These are phyloP conservation scores for Castanopsis chinensis DNA, from an alignment of 306 rosid species.

Conservation along the genomic window DNA sequence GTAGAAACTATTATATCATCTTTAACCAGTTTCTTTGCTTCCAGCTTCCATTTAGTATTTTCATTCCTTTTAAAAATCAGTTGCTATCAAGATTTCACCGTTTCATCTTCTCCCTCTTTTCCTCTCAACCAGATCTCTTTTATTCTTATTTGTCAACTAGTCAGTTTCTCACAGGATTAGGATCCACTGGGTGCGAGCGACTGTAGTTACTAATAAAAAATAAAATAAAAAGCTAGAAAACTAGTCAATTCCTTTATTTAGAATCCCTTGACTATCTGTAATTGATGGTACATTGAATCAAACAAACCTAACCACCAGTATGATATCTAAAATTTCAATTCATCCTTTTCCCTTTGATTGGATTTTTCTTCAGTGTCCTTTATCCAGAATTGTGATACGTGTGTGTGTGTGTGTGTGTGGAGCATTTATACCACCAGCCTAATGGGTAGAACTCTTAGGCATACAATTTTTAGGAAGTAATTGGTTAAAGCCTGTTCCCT, in stretches of 20 bases:
- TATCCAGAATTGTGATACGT: background rate
- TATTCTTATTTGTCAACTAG: background rate
- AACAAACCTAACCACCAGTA: too few relatives aligned
- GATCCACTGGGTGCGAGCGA: too few relatives aligned
- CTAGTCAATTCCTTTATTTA: background rate
- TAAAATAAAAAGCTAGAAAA: too few relatives aligned
- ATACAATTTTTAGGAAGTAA: too few relatives aligned
- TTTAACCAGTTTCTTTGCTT: background rate
- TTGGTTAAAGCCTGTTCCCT: too few relatives aligned
- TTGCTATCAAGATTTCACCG: background rate
- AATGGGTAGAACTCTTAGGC: background rate
- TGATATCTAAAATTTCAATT: too few relatives aligned
- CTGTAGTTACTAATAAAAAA: background rate
- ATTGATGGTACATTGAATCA: too few relatives aligned
- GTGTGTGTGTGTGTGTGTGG: background rate
- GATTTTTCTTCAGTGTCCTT: background rate
- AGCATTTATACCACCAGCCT: background rate
- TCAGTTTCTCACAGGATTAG: too few relatives aligned
- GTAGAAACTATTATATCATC: background rate
- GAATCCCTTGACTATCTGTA: background rate
- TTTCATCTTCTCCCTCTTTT: background rate
- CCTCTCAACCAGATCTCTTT: background rate
- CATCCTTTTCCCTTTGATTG: background rate
- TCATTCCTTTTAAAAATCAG: background rate
- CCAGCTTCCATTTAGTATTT: background rate